phyloP scores from a whole-genome alignment of 2,329 filamentous ascomycete genomes.

The Diaporthe capsici region DNA sequence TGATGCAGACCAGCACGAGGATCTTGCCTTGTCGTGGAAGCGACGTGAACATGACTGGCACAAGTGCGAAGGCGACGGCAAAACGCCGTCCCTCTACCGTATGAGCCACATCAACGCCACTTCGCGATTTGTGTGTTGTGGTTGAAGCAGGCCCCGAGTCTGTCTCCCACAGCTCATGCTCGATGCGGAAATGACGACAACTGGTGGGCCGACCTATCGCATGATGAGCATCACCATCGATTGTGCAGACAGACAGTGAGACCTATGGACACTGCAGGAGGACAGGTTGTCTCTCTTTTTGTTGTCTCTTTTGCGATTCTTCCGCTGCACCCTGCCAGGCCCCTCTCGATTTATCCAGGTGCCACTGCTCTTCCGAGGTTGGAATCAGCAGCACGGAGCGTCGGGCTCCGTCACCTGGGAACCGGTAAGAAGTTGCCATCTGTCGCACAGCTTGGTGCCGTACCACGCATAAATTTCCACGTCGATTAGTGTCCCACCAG shows the following conservation, averaged over 20 bases:
- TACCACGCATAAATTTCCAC: not conserved
- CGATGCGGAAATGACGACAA: not conserved
- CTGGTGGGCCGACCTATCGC: not conserved
- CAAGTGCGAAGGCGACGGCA: not conserved
- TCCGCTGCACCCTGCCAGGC: not conserved
- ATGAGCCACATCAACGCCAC: conserved; percentile 8
- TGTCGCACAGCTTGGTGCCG: not conserved
- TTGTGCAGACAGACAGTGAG: not conserved
- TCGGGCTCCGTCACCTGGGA: conserved; percentile 10
- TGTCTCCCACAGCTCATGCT: not conserved
- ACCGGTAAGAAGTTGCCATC: not conserved
- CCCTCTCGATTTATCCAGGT: not conserved
- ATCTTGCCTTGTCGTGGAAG: conserved; percentile 42
- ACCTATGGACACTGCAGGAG: not conserved
- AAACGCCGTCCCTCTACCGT: not conserved
- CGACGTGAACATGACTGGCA: conserved; percentile 31
- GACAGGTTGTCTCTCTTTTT: not conserved
- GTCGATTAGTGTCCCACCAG: not conserved
- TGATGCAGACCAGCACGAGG: conserved; percentile 43
- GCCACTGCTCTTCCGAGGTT: not conserved
- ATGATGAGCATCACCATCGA: not conserved
- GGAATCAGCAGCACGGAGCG: conserved; percentile 10
- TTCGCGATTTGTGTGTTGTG: not conserved
- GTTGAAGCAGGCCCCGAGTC: not conserved
- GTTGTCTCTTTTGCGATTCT: not conserved